Conservation (phyloP, 148 eudicot genomes). For the Spergularia bocconei region DNA sequence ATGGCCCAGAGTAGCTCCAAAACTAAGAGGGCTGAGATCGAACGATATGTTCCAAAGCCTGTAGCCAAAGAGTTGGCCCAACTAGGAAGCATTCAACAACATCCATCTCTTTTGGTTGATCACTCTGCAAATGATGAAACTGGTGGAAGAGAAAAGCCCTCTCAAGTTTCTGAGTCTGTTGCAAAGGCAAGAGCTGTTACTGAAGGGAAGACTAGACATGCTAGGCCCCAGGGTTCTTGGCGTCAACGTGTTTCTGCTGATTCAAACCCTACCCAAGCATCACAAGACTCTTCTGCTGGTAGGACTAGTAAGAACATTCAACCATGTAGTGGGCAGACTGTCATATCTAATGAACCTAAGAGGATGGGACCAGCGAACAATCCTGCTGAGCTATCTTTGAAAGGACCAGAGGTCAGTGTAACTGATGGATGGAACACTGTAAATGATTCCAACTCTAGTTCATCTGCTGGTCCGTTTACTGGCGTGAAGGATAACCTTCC, state of each 20-base stretch:
- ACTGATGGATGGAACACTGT: conserved; percentile 46
- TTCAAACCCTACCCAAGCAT: conserved; percentile 27
- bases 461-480: conserved; percentile 13
- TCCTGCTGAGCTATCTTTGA: conserved; percentile 25
- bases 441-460: conserved; percentile 32
- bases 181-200: conserved; percentile 25
- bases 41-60: conserved; percentile 89
- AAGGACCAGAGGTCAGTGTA: conserved; percentile 26
- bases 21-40: conserved; percentile 96
- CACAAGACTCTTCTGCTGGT: conserved; percentile 31
- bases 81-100: conserved; percentile 52
- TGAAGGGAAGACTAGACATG: conserved; percentile 48
- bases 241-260: conserved; percentile 56
- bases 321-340: conserved; percentile 27
- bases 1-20: conserved; percentile 45
- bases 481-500: conserved; percentile 39
- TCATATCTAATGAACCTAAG: conserved; percentile 25
- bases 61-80: conserved; percentile 85
- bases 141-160: conserved; percentile 31
- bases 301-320: conserved; percentile 35
- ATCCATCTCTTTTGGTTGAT: conserved; percentile 32
- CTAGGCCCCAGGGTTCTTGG: conserved; percentile 60
- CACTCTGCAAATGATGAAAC: conserved; percentile 35
- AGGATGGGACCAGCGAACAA: conserved; percentile 25
- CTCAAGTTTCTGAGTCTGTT: conserved; percentile 33